A percentile compares a stretch with the other conserved stretches of the same genome.
Conservation (phyloP, 768 basidiomycete genomes). For the Hebeloma cylindrosporum region DNA sequence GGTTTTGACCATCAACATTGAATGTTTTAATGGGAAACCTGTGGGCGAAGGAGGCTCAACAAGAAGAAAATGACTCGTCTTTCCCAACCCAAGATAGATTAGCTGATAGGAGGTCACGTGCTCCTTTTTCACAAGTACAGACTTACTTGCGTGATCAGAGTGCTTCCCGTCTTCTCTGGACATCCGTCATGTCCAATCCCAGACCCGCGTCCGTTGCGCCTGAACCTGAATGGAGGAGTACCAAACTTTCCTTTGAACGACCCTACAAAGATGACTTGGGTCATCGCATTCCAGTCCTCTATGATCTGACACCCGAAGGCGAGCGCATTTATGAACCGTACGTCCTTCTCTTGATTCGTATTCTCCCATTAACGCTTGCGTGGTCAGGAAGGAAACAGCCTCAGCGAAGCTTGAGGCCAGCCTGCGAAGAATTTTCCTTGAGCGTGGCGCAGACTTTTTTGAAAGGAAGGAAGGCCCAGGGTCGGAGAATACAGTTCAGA, state of each 20-base stretch:
- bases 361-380: constrained; percentile 14
- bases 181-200: neutral
- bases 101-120: constrained; percentile 4
- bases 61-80: constrained; percentile 14
- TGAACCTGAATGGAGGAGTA: constrained; percentile 53
- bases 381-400: constrained; percentile 51
- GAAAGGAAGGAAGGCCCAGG: constrained; percentile 34
- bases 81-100: too few relatives aligned
- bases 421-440: constrained; percentile 66
- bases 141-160: too few relatives aligned
- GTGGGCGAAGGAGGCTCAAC: constrained; percentile 5
- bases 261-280: constrained; percentile 82
- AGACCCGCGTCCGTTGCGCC: neutral
- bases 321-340: constrained; percentile 73
- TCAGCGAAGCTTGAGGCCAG: constrained; percentile 62
- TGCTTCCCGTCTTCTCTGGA: too few relatives aligned
- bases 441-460: constrained; percentile 77
- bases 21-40: neutral
- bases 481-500: constrained; percentile 10
- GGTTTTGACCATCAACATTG: constrained; percentile 40
- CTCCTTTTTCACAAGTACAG: too few relatives aligned
- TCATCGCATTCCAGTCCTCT: constrained; percentile 55
- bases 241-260: constrained; percentile 70
- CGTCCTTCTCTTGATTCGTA: constrained; percentile 25
- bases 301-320: constrained; percentile 72